Percentiles rank a stretch among this genome's conserved stretches.
phyloP scores from a whole-genome alignment of 768 basidiomycete genomes.

The Cystobasidium tubakii region DNA sequence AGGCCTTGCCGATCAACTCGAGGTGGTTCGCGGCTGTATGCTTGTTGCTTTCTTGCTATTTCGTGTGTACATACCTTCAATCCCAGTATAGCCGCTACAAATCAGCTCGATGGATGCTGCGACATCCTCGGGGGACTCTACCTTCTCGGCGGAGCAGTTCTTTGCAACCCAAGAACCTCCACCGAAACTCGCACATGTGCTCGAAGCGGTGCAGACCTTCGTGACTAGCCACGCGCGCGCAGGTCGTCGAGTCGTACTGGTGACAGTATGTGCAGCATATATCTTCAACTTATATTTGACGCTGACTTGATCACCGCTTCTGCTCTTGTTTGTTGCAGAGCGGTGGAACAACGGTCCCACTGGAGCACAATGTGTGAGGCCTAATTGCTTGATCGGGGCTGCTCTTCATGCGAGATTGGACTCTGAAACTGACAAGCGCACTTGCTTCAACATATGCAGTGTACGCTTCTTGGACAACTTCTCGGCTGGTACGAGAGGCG shows the following conservation, averaged over 20 bases:
- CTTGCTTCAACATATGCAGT: conserved; percentile 54
- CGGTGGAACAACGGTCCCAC: conserved; percentile 93
- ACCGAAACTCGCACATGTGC: conserved; percentile 62
- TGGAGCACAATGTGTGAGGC: conserved; percentile 97
- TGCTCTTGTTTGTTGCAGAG: conserved; percentile 57
- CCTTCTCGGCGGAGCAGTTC: conserved; percentile 53
- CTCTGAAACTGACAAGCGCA: neutral
- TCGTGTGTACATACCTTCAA: neutral
- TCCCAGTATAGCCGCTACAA: neutral
- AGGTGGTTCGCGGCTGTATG: neutral
- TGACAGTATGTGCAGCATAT: conserved; percentile 64
- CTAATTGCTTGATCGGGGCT: neutral
- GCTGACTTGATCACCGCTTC: neutral
- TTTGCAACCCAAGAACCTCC: conserved; percentile 83
- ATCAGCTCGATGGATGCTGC: neutral
- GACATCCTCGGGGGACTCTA: neutral
- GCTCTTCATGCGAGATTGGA: neutral
- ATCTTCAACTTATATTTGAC: neutral
- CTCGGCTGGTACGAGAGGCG: conserved; percentile 96
- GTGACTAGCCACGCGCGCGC: conserved; percentile 61
- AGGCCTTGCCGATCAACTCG: too few relatives aligned
- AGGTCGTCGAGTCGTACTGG: conserved; percentile 75
- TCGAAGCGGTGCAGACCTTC: conserved; percentile 63
- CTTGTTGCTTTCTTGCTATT: neutral
- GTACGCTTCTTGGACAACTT: conserved; percentile 98